Conservation (phyloP, 345 rosid species). For the Boechera retrofracta region DNA sequence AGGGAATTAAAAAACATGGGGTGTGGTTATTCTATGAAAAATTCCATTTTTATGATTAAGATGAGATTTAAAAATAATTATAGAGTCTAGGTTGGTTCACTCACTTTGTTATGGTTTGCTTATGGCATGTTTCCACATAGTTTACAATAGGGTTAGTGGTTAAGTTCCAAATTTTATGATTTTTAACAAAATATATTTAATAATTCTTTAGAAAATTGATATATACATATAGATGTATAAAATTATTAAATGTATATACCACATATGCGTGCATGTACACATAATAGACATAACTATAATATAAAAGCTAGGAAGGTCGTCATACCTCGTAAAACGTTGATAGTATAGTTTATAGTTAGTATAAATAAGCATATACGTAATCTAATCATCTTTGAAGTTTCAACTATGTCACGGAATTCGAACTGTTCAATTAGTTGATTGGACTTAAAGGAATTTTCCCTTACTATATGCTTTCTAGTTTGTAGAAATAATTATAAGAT, state of each 20-base stretch:
- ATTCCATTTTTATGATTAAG: constrained; percentile 20
- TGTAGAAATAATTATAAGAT: constrained; percentile 33
- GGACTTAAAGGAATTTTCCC: constrained; percentile 43
- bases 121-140: constrained; percentile 39
- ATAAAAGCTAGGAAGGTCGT: constrained; percentile 33
- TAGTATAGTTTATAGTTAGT: constrained; percentile 24
- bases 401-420: constrained; percentile 45
- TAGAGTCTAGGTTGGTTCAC: constrained; percentile 48
- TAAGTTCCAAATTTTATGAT: constrained; percentile 21
- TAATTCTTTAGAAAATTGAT: neutral
- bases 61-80: constrained; percentile 19
- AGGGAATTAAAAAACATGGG: no score
- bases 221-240: no score
- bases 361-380: constrained; percentile 41
- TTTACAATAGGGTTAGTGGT: constrained; percentile 23
- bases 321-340: constrained; percentile 42
- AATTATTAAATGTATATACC: neutral
- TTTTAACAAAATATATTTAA: neutral
- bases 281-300: constrained; percentile 27
- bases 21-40: no score
- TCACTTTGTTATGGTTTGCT: constrained; percentile 40
- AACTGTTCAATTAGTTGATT: constrained; percentile 45
- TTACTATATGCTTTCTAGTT: constrained; percentile 21
- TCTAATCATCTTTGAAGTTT: constrained; percentile 19
- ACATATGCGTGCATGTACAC: constrained; percentile 10